Evolutionary conservation across 1,284 basidiomycete species (phyloP).

Genomic region (Earliella scabrosa): DNA sequence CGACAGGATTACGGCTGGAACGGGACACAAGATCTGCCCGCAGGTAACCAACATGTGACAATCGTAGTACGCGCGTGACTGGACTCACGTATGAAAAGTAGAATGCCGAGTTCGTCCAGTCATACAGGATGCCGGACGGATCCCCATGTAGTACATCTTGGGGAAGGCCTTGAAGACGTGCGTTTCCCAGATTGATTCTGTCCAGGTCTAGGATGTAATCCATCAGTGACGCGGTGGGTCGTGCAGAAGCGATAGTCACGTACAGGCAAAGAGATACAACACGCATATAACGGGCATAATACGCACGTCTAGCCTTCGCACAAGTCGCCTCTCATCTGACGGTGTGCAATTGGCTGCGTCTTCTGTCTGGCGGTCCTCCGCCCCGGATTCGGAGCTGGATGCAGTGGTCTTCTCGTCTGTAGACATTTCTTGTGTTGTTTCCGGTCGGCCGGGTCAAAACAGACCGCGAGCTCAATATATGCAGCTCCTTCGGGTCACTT

Average conservation of each 20-base stretch:
- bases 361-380: no score
- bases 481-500: background rate
- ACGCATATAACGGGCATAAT: conserved; percentile 69
- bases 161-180: conserved; percentile 71
- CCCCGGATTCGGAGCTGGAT: background rate
- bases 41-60: background rate
- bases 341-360: background rate
- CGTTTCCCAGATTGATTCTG: conserved; percentile 77
- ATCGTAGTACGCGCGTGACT: background rate
- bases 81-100: conserved; percentile 73
- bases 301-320: conserved; percentile 65
- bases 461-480: background rate
- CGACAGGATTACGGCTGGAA: conserved; percentile 67
- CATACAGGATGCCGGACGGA: conserved; percentile 65
- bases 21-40: conserved; percentile 70
- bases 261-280: conserved; percentile 76
- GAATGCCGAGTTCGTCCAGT: conserved; percentile 77
- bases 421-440: background rate
- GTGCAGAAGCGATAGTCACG: conserved; percentile 27
- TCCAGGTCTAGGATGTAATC: conserved; percentile 57
- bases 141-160: conserved; percentile 69
- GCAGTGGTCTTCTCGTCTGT: background rate
- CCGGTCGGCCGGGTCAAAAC: background rate
- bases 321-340: conserved; percentile 52
- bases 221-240: no score